Percentiles rank a stretch among this genome's conserved stretches.
phyloP scores from a whole-genome alignment of 2,329 filamentous ascomycete species.

The Trichoderma aggressivum region DNA sequence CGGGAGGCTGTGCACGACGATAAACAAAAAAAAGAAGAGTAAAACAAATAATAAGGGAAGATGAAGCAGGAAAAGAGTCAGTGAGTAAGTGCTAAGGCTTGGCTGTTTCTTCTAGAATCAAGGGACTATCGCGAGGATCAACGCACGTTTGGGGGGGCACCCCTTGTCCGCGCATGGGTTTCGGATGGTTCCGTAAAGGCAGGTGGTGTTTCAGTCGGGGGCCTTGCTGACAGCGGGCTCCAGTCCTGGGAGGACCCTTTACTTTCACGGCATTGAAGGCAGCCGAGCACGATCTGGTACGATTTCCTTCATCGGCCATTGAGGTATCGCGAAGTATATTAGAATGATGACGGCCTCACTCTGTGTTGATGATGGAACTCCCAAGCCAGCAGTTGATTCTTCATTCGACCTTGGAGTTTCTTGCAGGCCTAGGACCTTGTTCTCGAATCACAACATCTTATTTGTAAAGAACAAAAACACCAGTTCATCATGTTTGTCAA shows the following conservation, averaged over 20 bases:
- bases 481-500: constrained; percentile 6
- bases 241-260: not conserved
- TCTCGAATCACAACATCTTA: not conserved
- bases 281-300: too few species aligned
- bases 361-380: not conserved
- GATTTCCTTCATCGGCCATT: not conserved
- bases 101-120: not conserved
- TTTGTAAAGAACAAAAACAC: not conserved
- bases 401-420: not conserved
- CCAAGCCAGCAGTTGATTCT: not conserved
- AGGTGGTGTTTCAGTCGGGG: constrained; percentile 13
- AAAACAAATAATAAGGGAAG: not conserved
- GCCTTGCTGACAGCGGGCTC: not conserved
- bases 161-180: constrained; percentile 5
- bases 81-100: not conserved
- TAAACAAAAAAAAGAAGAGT: not conserved
- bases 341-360: not conserved
- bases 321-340: not conserved
- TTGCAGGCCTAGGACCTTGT: not conserved
- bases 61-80: not conserved
- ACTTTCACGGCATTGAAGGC: not conserved
- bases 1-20: not conserved
- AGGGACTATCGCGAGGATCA: not conserved
- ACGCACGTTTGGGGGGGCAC: not conserved
- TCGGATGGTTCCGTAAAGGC: constrained; percentile 11